phyloP scores from a whole-genome alignment of 805 yeast species.

The Wickerhamomyces subpelliculosus region DNA sequence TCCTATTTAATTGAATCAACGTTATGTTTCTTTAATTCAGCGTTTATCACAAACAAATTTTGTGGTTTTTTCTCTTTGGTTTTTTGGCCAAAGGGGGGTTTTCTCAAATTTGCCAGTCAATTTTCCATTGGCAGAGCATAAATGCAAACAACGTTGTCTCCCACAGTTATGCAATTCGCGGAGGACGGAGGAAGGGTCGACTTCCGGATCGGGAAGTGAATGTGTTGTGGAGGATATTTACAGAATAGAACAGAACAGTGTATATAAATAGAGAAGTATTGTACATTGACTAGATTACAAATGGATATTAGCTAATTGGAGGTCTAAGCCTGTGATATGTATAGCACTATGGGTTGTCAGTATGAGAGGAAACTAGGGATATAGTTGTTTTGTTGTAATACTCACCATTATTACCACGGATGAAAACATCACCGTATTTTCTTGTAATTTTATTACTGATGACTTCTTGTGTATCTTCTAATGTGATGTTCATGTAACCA shows the following conservation, averaged over 20 bases:
- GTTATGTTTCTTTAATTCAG: no score
- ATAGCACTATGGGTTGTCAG: conserved; percentile 13
- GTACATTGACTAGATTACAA: background rate
- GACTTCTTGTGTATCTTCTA: conserved; percentile 68
- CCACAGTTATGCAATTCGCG: conserved; percentile 12
- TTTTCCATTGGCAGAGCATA: conserved; percentile 13
- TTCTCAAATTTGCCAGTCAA: no score
- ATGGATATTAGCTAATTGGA: no score
- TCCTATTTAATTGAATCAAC: background rate
- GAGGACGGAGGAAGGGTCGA: no score
- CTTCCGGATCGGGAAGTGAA: conserved; percentile 6
- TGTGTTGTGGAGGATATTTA: background rate
- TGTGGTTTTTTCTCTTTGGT: background rate
- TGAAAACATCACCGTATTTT: conserved; percentile 70
- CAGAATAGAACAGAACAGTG: background rate
- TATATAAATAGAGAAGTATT: no score
- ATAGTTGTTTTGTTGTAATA: conserved; percentile 11
- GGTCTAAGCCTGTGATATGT: conserved; percentile 19
- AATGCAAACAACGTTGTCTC: conserved; percentile 3
- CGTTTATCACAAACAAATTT: no score
- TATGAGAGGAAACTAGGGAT: background rate
- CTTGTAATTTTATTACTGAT: conserved; percentile 43
- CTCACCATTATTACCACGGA: conserved; percentile 82
- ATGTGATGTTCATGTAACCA: conserved; percentile 93
- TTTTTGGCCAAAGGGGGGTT: conserved; percentile 4